These are phyloP conservation scores for Puccinia sorghi DNA, from an alignment of 1,284 basidiomycete species.

Conservation along the genomic window DNA sequence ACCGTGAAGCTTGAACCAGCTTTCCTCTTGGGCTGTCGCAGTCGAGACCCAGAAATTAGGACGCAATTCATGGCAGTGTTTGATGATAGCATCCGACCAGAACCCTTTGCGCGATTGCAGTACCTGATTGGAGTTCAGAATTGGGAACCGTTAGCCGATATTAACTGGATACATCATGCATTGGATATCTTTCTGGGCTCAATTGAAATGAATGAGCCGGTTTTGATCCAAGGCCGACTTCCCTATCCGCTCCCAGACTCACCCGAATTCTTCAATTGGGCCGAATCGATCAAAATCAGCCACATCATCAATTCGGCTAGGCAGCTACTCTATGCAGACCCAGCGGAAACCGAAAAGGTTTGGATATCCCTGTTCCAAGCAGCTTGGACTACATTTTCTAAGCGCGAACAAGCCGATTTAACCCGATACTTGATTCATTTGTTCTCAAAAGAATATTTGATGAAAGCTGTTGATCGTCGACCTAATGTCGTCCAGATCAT, in stretches of 20 bases:
- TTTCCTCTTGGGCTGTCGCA: conserved; percentile 88
- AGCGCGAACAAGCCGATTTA: conserved; percentile 83
- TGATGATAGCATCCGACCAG: conserved; percentile 82
- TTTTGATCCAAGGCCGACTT: conserved; percentile 52
- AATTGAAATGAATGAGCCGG: conserved; percentile 67
- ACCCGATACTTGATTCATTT: conserved; percentile 87
- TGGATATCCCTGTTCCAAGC: conserved; percentile 91
- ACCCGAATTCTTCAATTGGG: conserved; percentile 41
- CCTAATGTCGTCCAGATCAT: conserved; percentile 94
- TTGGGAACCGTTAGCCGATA: conserved; percentile 91
- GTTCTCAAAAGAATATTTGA: conserved; percentile 89
- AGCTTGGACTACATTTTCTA: conserved; percentile 81
- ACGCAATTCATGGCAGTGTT: conserved; percentile 87
- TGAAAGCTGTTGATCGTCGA: conserved; percentile 82
- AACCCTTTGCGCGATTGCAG: conserved; percentile 76
- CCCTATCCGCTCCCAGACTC: conserved; percentile 52
- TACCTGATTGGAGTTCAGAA: conserved; percentile 91
- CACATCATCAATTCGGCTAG: conserved; percentile 75
- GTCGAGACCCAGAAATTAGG: conserved; percentile 75
- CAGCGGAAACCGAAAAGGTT: conserved; percentile 73
- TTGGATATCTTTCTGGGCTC: conserved; percentile 84
- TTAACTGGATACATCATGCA: conserved; percentile 93
- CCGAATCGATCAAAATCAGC: conserved; percentile 60
- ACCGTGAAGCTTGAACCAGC: conserved; percentile 90
- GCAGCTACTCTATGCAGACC: conserved; percentile 78